Base-by-base conservation (phyloP, 108 stramenopile species). In the Mediolabrus comicus region DNA sequence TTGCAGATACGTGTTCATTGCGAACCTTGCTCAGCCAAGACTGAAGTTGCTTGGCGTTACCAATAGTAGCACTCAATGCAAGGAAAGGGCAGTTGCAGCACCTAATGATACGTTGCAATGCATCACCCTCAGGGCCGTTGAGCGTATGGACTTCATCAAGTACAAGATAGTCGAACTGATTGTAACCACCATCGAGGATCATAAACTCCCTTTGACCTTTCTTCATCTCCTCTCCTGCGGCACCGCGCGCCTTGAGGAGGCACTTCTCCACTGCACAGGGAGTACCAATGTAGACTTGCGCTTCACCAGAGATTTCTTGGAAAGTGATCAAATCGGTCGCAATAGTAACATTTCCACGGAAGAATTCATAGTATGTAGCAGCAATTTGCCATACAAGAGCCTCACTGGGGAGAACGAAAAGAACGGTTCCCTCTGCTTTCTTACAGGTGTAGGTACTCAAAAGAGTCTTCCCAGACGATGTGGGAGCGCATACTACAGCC, bases 321-420 rank as follows among this genome's bases (percentile, higher is more conserved):
- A 95, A 95, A 32, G 84, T 84, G 66, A 95, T 95, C 56, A 87
- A 84, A 65, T 95, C 95, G 24, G 95, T 95, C 62, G 90, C 91
- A 51, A 97, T 88, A 43, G 93, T 91, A n/a, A 97, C 96, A 68
- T 97, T 93, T 27, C 97, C 98, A 61, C 86, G 80, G 71, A 97
- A 95, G 74, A 98, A 95, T 66, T 98, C 91, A 69, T 96, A 91
- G 87, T 98, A 99, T 31, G 97, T 97, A 10, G 98, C 97, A n/a
- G 98, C 98, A 72, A 99, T 96, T 84, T 99, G 98, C 98, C 98
- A 99, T 4, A 98, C 98, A 27, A 99, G 87, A 16, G 96, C 98
- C 88, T 99, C 98, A 62, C 97, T 97, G 59, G 98, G 98, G 49
- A 99, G 91, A 24, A 97, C 96, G 67, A 99, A 99, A 29, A 99